phyloP scores from a whole-genome alignment of 108 stramenopile genomes.

The Nitzschia sp. region DNA sequence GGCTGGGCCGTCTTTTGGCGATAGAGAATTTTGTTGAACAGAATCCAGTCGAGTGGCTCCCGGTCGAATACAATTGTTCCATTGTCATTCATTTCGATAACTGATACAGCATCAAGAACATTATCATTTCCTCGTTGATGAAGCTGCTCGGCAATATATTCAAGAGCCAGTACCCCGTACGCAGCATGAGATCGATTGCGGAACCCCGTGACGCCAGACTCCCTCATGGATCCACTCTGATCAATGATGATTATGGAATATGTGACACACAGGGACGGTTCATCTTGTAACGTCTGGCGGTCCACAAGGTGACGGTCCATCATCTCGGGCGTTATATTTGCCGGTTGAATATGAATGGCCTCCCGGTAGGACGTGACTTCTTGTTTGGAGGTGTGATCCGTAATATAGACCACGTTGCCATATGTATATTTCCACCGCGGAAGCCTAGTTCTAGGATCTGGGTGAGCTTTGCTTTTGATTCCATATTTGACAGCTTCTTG shows the following conservation, averaged over 20 bases:
- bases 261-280: constrained; percentile 48
- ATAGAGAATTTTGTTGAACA: constrained; percentile 59
- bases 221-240: constrained; percentile 55
- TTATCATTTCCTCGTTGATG: constrained; percentile 33
- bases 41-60: constrained; percentile 65
- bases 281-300: constrained; percentile 28
- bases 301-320: constrained; percentile 20
- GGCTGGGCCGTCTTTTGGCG: constrained; percentile 25
- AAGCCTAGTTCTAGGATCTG: constrained; percentile 29
- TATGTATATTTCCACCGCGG: constrained; percentile 54
- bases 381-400: constrained; percentile 24
- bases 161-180: constrained; percentile 52
- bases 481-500: constrained; percentile 51
- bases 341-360: constrained; percentile 43
- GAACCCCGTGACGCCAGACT: constrained; percentile 49
- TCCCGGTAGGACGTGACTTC: constrained; percentile 56
- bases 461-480: constrained; percentile 27
- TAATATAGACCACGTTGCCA: constrained; percentile 49
- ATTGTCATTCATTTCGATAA: constrained; percentile 58
- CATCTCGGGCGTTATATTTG: constrained; percentile 42
- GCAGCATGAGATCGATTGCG: constrained; percentile 51
- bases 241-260: constrained; percentile 57
- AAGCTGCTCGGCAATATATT: constrained; percentile 57
- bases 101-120: constrained; percentile 46
- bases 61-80: constrained; percentile 38